These are phyloP conservation scores for Glycine latifolia DNA, from an alignment of 306 rosid genomes.

Conservation along the genomic window DNA sequence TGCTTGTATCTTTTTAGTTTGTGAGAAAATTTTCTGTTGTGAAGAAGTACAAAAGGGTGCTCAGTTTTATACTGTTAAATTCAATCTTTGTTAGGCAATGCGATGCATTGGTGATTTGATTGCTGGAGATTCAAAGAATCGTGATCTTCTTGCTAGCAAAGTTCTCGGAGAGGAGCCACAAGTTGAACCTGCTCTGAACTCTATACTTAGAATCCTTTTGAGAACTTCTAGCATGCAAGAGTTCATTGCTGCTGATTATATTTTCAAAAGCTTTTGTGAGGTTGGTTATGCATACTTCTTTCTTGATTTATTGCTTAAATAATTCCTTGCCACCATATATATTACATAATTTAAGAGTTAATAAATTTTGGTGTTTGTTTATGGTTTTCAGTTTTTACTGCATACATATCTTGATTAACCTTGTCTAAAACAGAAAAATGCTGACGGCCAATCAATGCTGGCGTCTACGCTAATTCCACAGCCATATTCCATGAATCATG, in stretches of 20 bases:
- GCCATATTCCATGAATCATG: conserved; percentile 71
- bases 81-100: conserved; percentile 66
- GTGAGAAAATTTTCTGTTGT: conserved; percentile 18
- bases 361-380: conserved; percentile 2
- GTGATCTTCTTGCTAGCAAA: conserved; percentile 75
- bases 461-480: conserved; percentile 90
- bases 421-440: conserved; percentile 72
- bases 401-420: conserved; percentile 26
- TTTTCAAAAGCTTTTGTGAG: conserved; percentile 89
- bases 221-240: conserved; percentile 83
- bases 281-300: conserved; percentile 50
- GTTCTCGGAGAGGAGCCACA: conserved; percentile 82
- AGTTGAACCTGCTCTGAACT: conserved; percentile 83
- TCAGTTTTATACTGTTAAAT: conserved; percentile 28
- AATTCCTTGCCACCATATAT: background rate
- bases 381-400: conserved; percentile 24
- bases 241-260: conserved; percentile 83
- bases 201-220: conserved; percentile 79
- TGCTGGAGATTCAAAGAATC: conserved; percentile 76
- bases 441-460: conserved; percentile 84
- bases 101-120: conserved; percentile 75
- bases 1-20: conserved; percentile 10
- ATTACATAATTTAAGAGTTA: background rate
- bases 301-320: background rate
- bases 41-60: conserved; percentile 25